These are phyloP conservation scores for Nidularia pulvinata DNA, from an alignment of 768 basidiomycete genomes.

Conservation along the genomic window DNA sequence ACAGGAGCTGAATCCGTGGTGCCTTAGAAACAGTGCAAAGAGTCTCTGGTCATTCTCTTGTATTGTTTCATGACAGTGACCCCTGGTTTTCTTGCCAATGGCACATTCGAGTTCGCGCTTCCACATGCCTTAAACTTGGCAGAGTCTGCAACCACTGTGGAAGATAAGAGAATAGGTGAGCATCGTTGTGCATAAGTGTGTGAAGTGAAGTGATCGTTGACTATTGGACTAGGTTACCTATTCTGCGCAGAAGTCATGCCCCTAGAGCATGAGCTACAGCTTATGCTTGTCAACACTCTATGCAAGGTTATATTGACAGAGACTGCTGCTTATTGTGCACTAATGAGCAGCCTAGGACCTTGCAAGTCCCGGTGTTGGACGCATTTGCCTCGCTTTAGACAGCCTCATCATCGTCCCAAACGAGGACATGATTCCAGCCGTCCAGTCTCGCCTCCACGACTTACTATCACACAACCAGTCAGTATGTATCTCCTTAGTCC, in stretches of 20 bases:
- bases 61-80: constrained; percentile 62
- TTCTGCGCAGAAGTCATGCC: constrained; percentile 80
- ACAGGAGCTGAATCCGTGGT: constrained; percentile 8
- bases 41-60: constrained; percentile 66
- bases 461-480: constrained; percentile 77
- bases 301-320: constrained; percentile 56
- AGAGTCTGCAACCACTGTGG: constrained; percentile 59
- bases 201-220: no score
- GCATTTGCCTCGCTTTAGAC: constrained; percentile 74
- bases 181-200: no score
- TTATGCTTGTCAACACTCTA: constrained; percentile 87
- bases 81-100: constrained; percentile 34
- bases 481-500: constrained; percentile 37
- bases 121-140: constrained; percentile 78
- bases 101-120: constrained; percentile 70
- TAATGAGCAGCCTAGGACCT: constrained; percentile 53
- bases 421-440: constrained; percentile 74
- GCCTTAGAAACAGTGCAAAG: constrained; percentile 67
- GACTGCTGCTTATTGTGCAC: neutral
- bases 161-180: constrained; percentile 69
- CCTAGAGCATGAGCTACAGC: constrained; percentile 61
- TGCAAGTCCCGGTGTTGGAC: constrained; percentile 51
- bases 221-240: constrained; percentile 78
- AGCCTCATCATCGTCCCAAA: constrained; percentile 60
- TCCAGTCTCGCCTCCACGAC: constrained; percentile 62